Percentiles rank a stretch among this genome's conserved stretches.
Evolutionary conservation across 805 yeast species (phyloP).

Genomic region (Candida manassasensis): DNA sequence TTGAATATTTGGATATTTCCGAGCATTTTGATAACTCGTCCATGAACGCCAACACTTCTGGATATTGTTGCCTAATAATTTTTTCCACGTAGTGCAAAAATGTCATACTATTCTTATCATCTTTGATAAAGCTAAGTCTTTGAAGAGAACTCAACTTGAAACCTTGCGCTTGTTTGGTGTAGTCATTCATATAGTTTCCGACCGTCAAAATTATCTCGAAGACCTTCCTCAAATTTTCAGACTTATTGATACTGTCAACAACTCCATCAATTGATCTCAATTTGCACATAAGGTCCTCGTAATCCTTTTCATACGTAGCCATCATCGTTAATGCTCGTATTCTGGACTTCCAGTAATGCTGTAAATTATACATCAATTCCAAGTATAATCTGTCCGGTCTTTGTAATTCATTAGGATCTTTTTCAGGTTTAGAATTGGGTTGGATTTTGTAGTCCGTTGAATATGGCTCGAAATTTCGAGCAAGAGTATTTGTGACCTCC

Average conservation of each 20-base stretch:
- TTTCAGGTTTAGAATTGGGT: conserved; percentile 38
- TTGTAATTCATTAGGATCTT: conserved; percentile 54
- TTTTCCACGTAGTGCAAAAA: conserved; percentile 73
- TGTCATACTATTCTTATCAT: conserved; percentile 62
- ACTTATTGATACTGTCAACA: conserved; percentile 46
- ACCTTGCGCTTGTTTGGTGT: conserved; percentile 63
- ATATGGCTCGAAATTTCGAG: conserved; percentile 60
- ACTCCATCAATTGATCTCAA: conserved; percentile 58
- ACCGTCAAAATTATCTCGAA: conserved; percentile 64
- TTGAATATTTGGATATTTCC: conserved; percentile 55
- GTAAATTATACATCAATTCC: conserved; percentile 62
- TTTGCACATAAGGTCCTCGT: conserved; percentile 53
- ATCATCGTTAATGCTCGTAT: conserved; percentile 56
- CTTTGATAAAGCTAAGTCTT: conserved; percentile 67
- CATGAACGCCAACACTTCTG: conserved; percentile 57
- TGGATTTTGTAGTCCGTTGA: conserved; percentile 43
- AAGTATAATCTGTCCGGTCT: conserved; percentile 68
- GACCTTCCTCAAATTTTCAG: conserved; percentile 51
- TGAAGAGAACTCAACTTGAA: conserved; percentile 66
- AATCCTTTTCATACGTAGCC: conserved; percentile 59
- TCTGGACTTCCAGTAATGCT: conserved; percentile 68
- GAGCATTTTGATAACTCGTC: conserved; percentile 52
- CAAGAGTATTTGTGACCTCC: conserved; percentile 53
- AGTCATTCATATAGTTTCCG: conserved; percentile 78
- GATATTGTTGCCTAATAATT: conserved; percentile 58